Percentiles rank a stretch among this genome's conserved stretches.
Conservation (phyloP, 768 basidiomycete genomes). For the Leccinum arenicola region DNA sequence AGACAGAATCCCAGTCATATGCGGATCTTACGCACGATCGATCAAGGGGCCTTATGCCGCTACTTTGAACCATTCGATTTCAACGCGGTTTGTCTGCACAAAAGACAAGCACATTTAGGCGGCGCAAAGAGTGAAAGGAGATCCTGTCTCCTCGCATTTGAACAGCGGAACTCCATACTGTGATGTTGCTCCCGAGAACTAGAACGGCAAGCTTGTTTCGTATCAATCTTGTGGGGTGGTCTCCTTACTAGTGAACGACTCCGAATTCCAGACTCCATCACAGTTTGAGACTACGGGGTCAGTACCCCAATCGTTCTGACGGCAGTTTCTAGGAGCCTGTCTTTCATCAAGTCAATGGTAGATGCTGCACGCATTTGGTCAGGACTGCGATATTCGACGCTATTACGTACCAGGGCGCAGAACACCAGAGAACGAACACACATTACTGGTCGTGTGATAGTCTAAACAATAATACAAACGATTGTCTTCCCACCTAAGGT, state of each 20-base stretch:
- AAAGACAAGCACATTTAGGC: neutral
- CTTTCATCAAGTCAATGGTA: neutral
- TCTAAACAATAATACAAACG: neutral
- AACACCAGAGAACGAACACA: neutral
- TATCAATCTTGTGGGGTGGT: neutral
- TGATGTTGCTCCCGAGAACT: neutral
- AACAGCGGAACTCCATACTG: neutral
- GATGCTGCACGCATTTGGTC: neutral
- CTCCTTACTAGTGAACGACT: neutral
- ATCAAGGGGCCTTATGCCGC: neutral
- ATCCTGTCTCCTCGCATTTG: neutral
- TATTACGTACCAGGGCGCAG: neutral
- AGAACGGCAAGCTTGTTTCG: neutral
- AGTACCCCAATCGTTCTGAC: neutral
- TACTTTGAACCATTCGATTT: neutral
- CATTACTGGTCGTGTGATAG: neutral
- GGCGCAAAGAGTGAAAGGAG: neutral
- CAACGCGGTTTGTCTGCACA: neutral
- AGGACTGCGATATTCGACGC: neutral
- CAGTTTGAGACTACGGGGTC: neutral
- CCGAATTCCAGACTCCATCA: neutral
- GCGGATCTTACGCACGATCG: neutral
- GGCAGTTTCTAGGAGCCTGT: neutral
- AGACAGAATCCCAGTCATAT: neutral
- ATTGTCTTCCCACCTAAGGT: no score